These are phyloP conservation scores for Quercus agrifolia DNA, from an alignment of 306 rosid species.

Conservation along the genomic window DNA sequence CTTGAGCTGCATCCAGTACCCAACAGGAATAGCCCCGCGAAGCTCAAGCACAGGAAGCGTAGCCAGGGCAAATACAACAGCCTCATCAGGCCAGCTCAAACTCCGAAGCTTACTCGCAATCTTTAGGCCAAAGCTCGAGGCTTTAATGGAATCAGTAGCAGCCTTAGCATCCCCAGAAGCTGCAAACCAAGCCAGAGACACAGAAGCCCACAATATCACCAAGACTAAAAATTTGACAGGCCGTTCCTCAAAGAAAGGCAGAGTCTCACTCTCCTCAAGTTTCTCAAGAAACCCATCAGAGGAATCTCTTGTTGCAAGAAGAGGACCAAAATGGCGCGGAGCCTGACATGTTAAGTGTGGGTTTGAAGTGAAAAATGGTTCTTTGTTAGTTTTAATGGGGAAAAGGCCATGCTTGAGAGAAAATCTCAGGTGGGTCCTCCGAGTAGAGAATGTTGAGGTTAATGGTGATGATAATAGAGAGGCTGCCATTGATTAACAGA, in stretches of 20 bases:
- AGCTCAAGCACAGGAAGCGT: conserved; percentile 95
- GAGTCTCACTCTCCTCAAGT: conserved; percentile 37
- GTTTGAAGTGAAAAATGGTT: conserved; percentile 18
- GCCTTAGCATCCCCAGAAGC: conserved; percentile 85
- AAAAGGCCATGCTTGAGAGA: conserved; percentile 20
- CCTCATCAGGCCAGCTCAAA: conserved; percentile 74
- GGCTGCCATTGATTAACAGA: conserved; percentile 44
- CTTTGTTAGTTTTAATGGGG: not conserved
- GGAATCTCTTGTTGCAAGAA: conserved; percentile 29
- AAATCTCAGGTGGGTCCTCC: conserved; percentile 36
- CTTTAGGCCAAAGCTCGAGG: conserved; percentile 75
- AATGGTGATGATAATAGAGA: conserved; percentile 29
- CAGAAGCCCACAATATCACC: conserved; percentile 78
- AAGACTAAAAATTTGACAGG: conserved; percentile 56
- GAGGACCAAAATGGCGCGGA: conserved; percentile 12
- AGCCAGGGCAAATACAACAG: conserved; percentile 80
- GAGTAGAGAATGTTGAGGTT: conserved; percentile 28
- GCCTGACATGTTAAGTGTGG: conserved; percentile 16
- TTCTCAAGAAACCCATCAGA: conserved; percentile 32
- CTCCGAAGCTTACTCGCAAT: conserved; percentile 60
- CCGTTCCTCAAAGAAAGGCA: conserved; percentile 38
- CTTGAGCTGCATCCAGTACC: conserved; percentile 85
- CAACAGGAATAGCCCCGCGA: conserved; percentile 96
- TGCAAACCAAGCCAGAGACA: conserved; percentile 82
- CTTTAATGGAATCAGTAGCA: conserved; percentile 74